Percentiles rank a stretch among this genome's conserved stretches.
Evolutionary conservation across 2,329 filamentous ascomycete genomes (phyloP).

Genomic region (Lachnellula suecica): DNA sequence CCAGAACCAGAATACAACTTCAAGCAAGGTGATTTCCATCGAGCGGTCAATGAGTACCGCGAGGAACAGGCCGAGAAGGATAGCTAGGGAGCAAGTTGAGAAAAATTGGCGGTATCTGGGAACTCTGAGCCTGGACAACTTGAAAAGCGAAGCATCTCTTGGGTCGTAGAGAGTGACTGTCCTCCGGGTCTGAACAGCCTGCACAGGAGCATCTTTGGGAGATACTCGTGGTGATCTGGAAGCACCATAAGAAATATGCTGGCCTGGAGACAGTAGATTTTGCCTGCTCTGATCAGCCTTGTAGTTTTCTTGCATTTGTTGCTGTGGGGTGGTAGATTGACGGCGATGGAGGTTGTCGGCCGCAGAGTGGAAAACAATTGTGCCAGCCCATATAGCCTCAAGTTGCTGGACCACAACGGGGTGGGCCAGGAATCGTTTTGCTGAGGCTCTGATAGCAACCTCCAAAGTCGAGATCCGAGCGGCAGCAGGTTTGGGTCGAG

Average conservation of each 20-base stretch:
- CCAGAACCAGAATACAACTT: slow-evolving; percentile 96
- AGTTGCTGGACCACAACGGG: slow-evolving; percentile 90
- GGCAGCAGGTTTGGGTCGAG: slow-evolving; percentile 53
- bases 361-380: slow-evolving; percentile 88
- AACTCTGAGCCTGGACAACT: slow-evolving; percentile 85
- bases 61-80: slow-evolving; percentile 82
- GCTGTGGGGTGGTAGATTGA: slow-evolving; percentile 37
- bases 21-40: slow-evolving; percentile 76
- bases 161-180: slow-evolving; percentile 89
- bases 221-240: slow-evolving; percentile 25
- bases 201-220: slow-evolving; percentile 21
- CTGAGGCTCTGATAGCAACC: slow-evolving; percentile 87
- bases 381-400: slow-evolving; percentile 96
- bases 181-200: slow-evolving; percentile 35
- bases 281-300: slow-evolving; percentile 13
- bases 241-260: slow-evolving; percentile 38
- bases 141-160: slow-evolving; percentile 84
- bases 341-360: slow-evolving; percentile 80
- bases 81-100: slow-evolving; percentile 82
- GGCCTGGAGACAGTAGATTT: slow-evolving; percentile 24
- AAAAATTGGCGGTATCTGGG: slow-evolving; percentile 89
- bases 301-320: slow-evolving; percentile 9
- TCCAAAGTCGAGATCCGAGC: slow-evolving; percentile 88
- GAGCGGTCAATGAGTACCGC: slow-evolving; percentile 77
- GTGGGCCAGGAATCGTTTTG: slow-evolving; percentile 89